Evolutionary conservation across 495 filamentous ascomycete genomes (phyloP).

Genomic region (Aspergillus biplanus): DNA sequence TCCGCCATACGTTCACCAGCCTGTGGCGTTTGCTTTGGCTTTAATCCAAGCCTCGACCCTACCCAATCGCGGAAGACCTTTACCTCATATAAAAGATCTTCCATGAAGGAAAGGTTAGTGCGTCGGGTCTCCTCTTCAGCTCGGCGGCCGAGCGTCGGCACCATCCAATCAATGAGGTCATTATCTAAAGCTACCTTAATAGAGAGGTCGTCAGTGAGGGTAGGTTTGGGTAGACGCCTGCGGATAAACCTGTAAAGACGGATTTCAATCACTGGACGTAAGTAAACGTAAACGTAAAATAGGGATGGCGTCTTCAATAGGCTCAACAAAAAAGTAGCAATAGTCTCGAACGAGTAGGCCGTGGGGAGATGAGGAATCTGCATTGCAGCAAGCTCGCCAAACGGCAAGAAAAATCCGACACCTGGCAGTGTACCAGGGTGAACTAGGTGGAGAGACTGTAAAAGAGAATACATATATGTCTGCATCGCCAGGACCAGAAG

Average conservation of each 20-base stretch:
- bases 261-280: conserved; percentile 47
- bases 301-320: conserved; percentile 40
- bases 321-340: conserved; percentile 30
- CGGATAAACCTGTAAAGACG: conserved; percentile 49
- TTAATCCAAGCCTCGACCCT: conserved; percentile 37
- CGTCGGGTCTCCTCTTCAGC: conserved; percentile 46
- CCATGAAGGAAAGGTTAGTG: conserved; percentile 40
- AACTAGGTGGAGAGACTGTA: conserved; percentile 52
- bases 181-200: conserved; percentile 51
- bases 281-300: conserved; percentile 40
- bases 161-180: conserved; percentile 53
- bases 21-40: conserved; percentile 17
- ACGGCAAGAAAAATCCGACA: conserved; percentile 38
- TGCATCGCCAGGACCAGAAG: conserved; percentile 47
- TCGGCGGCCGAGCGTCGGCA: conserved; percentile 47
- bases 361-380: conserved; percentile 38
- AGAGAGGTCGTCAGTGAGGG: conserved; percentile 48
- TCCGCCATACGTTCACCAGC: conserved; percentile 23
- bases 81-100: conserved; percentile 46
- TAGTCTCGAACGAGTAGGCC: conserved; percentile 34
- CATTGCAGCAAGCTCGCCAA: conserved; percentile 39
- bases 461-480: conserved; percentile 51
- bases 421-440: conserved; percentile 38
- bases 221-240: conserved; percentile 49
- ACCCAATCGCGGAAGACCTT: conserved; percentile 37